Percentiles rank a stretch among this genome's conserved stretches.
These are phyloP conservation scores for Tylopilus sp. DNA, from an alignment of 1,284 basidiomycete genomes.

Conservation along the genomic window DNA sequence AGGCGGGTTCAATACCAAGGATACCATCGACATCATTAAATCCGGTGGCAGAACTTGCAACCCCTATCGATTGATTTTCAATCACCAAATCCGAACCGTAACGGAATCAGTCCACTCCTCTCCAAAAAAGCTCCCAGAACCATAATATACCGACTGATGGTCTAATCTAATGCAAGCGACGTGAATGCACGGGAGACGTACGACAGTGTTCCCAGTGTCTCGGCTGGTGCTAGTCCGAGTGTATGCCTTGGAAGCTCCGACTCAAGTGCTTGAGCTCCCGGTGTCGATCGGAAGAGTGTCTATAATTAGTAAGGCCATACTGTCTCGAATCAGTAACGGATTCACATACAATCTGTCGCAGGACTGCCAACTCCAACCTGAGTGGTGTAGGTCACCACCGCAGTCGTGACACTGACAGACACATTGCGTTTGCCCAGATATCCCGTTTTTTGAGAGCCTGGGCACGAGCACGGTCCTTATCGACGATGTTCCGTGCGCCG, in stretches of 20 bases:
- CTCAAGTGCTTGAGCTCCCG: conserved; percentile 38
- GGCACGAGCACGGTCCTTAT: conserved; percentile 24
- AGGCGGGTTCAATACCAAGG: conserved; percentile 52
- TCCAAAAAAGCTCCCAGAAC: conserved; percentile 50
- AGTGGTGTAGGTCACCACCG: background rate
- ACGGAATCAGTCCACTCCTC: conserved; percentile 51
- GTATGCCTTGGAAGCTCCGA: conserved; percentile 36
- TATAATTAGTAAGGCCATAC: background rate
- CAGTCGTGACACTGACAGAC: background rate
- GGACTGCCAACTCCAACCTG: background rate
- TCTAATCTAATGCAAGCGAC: no score
- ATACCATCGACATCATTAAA: conserved; percentile 51
- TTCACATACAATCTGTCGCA: background rate
- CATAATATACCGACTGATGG: conserved; percentile 41
- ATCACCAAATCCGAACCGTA: conserved; percentile 40
- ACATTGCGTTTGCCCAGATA: no score
- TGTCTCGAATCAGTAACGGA: background rate
- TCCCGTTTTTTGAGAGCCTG: background rate
- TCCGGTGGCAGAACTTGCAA: conserved; percentile 40
- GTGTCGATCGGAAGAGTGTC: conserved; percentile 32
- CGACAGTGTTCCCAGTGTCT: conserved; percentile 42
- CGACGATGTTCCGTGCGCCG: conserved; percentile 16
- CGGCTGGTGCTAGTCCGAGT: conserved; percentile 39
- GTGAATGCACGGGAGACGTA: conserved; percentile 7
- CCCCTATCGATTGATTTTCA: conserved; percentile 49